Conservation (phyloP, 1,284 basidiomycete species). For the Ganoderma lingzhi region DNA sequence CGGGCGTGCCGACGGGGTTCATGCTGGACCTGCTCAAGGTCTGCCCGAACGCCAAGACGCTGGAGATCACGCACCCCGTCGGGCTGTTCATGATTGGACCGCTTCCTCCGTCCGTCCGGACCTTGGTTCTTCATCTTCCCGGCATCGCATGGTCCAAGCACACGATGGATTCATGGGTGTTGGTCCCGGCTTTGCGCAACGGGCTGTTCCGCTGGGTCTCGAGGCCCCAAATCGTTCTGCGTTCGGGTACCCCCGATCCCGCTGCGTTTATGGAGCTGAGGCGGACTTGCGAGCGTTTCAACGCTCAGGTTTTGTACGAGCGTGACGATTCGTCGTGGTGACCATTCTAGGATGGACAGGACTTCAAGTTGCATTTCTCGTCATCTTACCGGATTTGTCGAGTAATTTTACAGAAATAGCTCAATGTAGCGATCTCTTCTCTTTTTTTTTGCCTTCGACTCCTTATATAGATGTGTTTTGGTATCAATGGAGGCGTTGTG, state of each 20-base stretch:
- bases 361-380: no score
- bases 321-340: conserved; percentile 17
- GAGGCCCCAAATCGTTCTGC: conserved; percentile 23
- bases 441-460: no score
- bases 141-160: conserved; percentile 13
- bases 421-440: no score
- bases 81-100: conserved; percentile 28
- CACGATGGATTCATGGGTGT: conserved; percentile 30
- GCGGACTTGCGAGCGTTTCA: conserved; percentile 24
- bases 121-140: conserved; percentile 33
- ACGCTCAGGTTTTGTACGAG: conserved; percentile 24
- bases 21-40: conserved; percentile 38
- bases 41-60: conserved; percentile 36
- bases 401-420: no score
- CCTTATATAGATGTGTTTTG: no score
- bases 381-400: no score
- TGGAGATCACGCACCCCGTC: conserved; percentile 35
- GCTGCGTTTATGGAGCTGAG: conserved; percentile 20
- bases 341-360: neutral
- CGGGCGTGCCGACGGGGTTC: conserved; percentile 40
- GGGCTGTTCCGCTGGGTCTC: conserved; percentile 21
- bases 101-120: conserved; percentile 36
- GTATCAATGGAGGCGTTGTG: no score
- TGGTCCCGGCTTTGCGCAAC: conserved; percentile 26
- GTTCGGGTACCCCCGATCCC: conserved; percentile 30